Evolutionary conservation across 345 rosid species (phyloP).

Genomic region (Eucalyptus pauciflora): DNA sequence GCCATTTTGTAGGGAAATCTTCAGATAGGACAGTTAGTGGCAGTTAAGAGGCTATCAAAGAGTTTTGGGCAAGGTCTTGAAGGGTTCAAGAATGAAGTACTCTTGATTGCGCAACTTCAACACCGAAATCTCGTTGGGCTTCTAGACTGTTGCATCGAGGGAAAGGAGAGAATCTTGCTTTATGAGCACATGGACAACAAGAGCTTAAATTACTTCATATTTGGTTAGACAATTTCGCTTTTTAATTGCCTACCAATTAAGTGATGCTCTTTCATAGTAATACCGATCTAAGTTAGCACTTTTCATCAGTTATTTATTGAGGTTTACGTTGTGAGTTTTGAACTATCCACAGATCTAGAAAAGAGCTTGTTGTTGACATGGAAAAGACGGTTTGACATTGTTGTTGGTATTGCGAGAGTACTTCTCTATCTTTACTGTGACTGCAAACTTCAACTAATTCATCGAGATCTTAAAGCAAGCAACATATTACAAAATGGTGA

Average conservation of each 20-base stretch:
- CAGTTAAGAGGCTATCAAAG: conserved; percentile 34
- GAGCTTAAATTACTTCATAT: conserved; percentile 27
- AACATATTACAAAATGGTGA: conserved; percentile 31
- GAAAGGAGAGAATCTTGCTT: conserved; percentile 14
- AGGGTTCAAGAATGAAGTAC: conserved; percentile 24
- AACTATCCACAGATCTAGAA: background rate
- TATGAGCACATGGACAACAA: conserved; percentile 32
- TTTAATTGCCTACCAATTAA: background rate
- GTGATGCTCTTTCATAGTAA: background rate
- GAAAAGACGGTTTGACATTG: conserved; percentile 15
- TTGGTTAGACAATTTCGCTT: conserved; percentile 10
- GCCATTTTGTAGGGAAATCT: conserved; percentile 18
- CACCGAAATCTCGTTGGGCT: conserved; percentile 41
- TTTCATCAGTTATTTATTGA: background rate
- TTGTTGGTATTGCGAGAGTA: conserved; percentile 29
- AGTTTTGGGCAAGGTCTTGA: conserved; percentile 26
- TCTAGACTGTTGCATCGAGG: conserved; percentile 31
- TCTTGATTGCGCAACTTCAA: conserved; percentile 36
- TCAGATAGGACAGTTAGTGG: conserved; percentile 22
- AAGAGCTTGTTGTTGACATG: conserved; percentile 9
- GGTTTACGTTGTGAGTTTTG: background rate
- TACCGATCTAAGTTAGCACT: background rate
- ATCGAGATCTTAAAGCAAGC: conserved; percentile 37
- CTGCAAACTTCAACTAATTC: conserved; percentile 31
- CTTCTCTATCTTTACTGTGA: conserved; percentile 42